Evolutionary conservation across 305 asterid species (phyloP), one percentile per base, ranked within the genome.

Genomic region (Petunia hybrid): DNA sequence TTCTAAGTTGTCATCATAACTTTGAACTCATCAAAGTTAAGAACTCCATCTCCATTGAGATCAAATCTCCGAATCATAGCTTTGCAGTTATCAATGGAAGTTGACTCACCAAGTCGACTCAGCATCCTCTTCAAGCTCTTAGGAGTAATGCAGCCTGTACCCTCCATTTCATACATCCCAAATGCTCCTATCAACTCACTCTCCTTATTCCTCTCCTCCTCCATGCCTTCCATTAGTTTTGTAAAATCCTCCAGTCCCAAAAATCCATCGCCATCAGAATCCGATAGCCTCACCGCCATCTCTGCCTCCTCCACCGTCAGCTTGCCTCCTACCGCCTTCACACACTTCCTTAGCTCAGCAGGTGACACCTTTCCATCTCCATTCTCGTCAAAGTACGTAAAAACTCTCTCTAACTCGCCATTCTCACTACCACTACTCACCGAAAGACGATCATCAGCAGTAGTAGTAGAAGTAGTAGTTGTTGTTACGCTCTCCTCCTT

Each of bases 31-130:
- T 87, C 45, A 48, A 87, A 90, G 77, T 90, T 92, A 45, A 92
- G 74, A 8, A 91, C 94, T 10, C 97, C 94, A 82, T 92, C 89
- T 13, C 93, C 97, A 79, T 92, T 93, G 41, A 89, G 86, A 83
- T 92, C 97, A 46, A 81, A 92, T 61, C 70, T 89, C 41, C 83
- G 6, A 63, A 92, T 90, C 93, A 92, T 90, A 45, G 84, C 86
- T 43, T 76, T 83, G 71, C 97, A 92, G 60, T 90, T 92, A 61
- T 85, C 60, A 6, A 83, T 64, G 70, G 97, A 61, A 83, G 85
- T 90, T 62, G 35, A 81, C 45, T 86, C 89, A 6, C 93, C 91
- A 1, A 89, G 92, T 65, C 90, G 89, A 66, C 80, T 81, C 77
- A 91, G 60, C 65, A 88, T 92, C 61, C 4, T 73, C 48, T 90